Evolutionary conservation across 176 grass and related monocot genomes (phyloP).

Genomic region (Coix lacrymajobi): DNA sequence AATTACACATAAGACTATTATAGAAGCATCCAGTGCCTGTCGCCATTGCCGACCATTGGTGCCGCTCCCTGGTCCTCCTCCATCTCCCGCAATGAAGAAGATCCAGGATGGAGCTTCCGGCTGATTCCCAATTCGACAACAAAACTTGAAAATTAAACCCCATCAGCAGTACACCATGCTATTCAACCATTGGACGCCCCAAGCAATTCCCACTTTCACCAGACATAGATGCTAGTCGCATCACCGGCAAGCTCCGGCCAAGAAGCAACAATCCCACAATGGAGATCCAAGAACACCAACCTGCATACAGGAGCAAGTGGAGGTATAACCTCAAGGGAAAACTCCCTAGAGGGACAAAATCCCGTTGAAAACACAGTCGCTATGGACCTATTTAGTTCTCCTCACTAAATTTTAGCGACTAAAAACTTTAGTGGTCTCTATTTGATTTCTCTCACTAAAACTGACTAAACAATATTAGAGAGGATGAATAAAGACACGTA

Average conservation of each 20-base stretch:
- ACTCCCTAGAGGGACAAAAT: too few species aligned
- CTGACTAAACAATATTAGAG: too few species aligned
- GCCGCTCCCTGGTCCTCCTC: background rate
- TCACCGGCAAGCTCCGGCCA: background rate
- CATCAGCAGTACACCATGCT: too few species aligned
- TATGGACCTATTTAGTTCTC: too few species aligned
- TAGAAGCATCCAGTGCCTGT: background rate
- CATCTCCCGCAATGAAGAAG: background rate
- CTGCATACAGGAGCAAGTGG: background rate
- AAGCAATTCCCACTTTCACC: background rate
- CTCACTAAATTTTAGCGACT: too few species aligned
- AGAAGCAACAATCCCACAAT: background rate
- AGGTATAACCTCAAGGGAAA: too few species aligned
- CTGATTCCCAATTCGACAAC: background rate
- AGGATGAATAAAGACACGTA: too few species aligned
- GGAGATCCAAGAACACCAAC: background rate
- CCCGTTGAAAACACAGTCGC: too few species aligned
- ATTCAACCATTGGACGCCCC: background rate
- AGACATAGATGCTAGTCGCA: background rate
- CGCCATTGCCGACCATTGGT: background rate
- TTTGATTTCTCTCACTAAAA: too few species aligned
- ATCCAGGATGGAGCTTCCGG: background rate
- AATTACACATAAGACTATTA: background rate
- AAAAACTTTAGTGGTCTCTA: too few species aligned
- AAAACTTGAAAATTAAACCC: background rate